Evolutionary conservation across 2,329 filamentous ascomycete genomes (phyloP), one percentile per base, ranked within the genome.

Genomic region (Anisogramma anomala): DNA sequence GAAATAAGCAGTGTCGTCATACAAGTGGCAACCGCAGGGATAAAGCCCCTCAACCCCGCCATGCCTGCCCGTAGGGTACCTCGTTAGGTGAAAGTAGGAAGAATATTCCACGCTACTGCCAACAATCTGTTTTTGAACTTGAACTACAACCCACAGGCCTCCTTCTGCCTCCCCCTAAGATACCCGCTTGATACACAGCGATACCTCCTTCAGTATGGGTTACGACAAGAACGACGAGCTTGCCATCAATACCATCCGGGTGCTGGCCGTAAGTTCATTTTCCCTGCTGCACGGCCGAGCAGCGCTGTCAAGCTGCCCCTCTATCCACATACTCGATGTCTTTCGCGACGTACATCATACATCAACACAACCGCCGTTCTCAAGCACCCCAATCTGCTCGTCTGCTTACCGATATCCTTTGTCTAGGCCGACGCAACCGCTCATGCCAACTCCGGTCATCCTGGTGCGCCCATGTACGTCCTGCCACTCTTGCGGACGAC

Each of bases 181-280:
- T 28, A 46, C 18, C 25, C 18, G 31, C 15, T 20, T 18, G 26
- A 37, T 34, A 14, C 17, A 26, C 14, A 17, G 56, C 54, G 56
- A 58, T 50, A n/a, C 61, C 66, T 61, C 65, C 35, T 35, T 31
- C 42, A 78, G 60, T 65, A 96, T 96, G 89, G 79, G 79, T 65
- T 95, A 84, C 77, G 74, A 75, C 64, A 84, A 96, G 59, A 66
- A 80, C 61, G 91, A 98, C 66, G 72, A 82, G 74, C 77, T 87
- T 68, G 84, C 86, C 61, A 86, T 98, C 72, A 96, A 96, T 82
- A 94, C 89, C 66, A 96, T 98, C 73, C 85, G 91, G 65, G 69
- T 86, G 62, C 78, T 98, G 57, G 88, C 91, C 64, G 91, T 96
- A 82, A 67, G 87, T 81, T 48, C 42, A 8, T 4, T 13, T 6